Evolutionary conservation across 495 filamentous ascomycete genomes (phyloP), one percentile per base, ranked within the genome.

Genomic region (Tuber microsphaerosporum): DNA sequence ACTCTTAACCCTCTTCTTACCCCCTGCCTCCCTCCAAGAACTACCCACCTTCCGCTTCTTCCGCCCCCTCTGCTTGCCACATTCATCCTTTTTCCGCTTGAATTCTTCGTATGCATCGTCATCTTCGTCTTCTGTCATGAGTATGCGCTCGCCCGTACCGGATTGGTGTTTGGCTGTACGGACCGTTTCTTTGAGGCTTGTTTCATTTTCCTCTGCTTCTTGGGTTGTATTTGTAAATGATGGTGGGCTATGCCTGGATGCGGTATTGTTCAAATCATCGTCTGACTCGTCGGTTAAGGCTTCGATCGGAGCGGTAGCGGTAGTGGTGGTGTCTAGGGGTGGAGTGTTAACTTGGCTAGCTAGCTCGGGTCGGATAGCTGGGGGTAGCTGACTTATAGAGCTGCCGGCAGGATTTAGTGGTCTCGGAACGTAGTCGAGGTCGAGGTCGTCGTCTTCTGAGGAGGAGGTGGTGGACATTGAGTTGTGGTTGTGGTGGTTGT

Each of bases 31-130:
- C 39, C 51, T 61, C 51, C 51, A 14, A 43, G 37, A 61, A 69
- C 75, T 44, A 34, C 71, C 43, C 51, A 20, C 69, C 71, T 78
- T 83, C 48, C 71, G 72, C 71, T 75, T 74, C 45, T 56, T 71
- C 16, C 42, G 39, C 46, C 65, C 75, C 39, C 20, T 71, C 73
- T n/a, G 51, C 51, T 61, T 61, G 16, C n/a, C n/a, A 26, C 22
- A 14, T 61, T 61, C 51, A 31, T 79, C 81, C 4, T 48, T 80
- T 76, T 84, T 43, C 69, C 79, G 73, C 80, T 84, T 80, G 79
- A 81, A 80, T 75, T 82, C 76, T 45, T 81, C 77, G 42, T 84
- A 84, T 34, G 75, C 76, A 42, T 86, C 81, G 2, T 84, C 82
- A 8, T 71, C 73, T 39, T 83, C 83, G 42, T 78, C 81, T 5